Evolutionary conservation across 352 stramenopile genomes (phyloP).

Genomic region (Albugo candida): DNA sequence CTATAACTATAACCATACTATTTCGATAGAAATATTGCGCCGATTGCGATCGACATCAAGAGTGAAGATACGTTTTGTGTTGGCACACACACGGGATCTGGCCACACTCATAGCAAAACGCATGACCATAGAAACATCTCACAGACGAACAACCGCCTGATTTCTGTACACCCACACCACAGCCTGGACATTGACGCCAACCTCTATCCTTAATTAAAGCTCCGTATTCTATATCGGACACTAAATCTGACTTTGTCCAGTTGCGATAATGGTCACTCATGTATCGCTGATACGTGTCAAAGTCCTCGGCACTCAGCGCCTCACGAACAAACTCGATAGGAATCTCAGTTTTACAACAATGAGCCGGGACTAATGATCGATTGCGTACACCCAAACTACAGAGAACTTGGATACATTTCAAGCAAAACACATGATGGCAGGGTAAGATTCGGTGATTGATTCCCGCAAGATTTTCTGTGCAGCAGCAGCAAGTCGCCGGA

Average conservation of each 20-base stretch:
- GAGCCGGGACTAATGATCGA: slow-evolving; percentile 34
- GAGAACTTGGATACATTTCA: slow-evolving; percentile 22
- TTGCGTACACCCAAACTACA: slow-evolving; percentile 33
- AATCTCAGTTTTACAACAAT: slow-evolving; percentile 57
- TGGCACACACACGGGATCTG: not conserved
- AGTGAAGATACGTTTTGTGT: no score
- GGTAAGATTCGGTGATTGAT: slow-evolving; percentile 13
- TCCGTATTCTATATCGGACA: slow-evolving; percentile 43
- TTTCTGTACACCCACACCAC: slow-evolving; percentile 40
- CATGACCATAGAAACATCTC: slow-evolving; percentile 27
- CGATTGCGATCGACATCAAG: no score
- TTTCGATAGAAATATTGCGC: no score
- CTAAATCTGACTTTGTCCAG: slow-evolving; percentile 22
- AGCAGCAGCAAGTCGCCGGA: slow-evolving; percentile 21
- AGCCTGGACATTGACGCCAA: slow-evolving; percentile 39
- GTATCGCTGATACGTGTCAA: slow-evolving; percentile 28
- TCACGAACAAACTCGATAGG: slow-evolving; percentile 35
- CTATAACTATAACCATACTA: no score
- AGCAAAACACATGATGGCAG: slow-evolving; percentile 48
- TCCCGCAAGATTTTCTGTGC: slow-evolving; percentile 7
- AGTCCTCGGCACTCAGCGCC: slow-evolving; percentile 13
- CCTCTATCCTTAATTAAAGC: slow-evolving; percentile 13
- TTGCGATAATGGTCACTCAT: slow-evolving; percentile 18
- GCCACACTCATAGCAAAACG: slow-evolving; percentile 38
- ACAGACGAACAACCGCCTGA: slow-evolving; percentile 36